Evolutionary conservation across 805 yeast species (phyloP).

Genomic region (Zygotorulaspora florentina): DNA sequence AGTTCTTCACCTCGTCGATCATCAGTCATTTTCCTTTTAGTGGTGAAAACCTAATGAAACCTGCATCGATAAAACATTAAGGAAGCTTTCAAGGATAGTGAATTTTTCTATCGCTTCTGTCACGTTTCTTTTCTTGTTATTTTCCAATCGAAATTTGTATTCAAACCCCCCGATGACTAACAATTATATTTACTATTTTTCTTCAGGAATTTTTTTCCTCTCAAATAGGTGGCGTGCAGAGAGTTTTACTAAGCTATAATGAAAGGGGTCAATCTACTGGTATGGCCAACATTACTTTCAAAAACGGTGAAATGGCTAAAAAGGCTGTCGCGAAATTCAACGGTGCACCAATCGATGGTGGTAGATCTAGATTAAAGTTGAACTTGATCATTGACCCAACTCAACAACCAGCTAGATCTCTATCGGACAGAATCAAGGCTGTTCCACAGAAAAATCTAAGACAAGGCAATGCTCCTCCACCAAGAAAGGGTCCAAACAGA

Average conservation of each 20-base stretch:
- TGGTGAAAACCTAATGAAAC: slow-evolving; percentile 6
- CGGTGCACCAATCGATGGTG: slow-evolving; percentile 91
- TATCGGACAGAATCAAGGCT: slow-evolving; percentile 68
- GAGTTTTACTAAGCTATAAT: slow-evolving; percentile 71
- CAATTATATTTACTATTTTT: slow-evolving; percentile 17
- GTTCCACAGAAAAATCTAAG: slow-evolving; percentile 19
- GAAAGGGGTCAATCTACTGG: slow-evolving; percentile 89
- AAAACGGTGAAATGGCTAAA: slow-evolving; percentile 61
- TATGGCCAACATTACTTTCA: slow-evolving; percentile 81
- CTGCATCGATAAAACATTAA: slow-evolving; percentile 1
- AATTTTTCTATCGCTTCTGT: slow-evolving; percentile 2
- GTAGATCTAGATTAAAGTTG: slow-evolving; percentile 66
- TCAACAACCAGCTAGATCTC: slow-evolving; percentile 48
- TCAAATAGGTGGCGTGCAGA: slow-evolving; percentile 80
- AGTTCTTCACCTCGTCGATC: background rate
- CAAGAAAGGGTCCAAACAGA: slow-evolving; percentile 33
- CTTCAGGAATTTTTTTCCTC: slow-evolving; percentile 79
- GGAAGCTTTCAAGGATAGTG: background rate
- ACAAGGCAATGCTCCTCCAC: slow-evolving; percentile 10
- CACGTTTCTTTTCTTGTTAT: slow-evolving; percentile 3
- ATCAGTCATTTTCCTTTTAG: background rate
- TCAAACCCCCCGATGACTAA: slow-evolving; percentile 11
- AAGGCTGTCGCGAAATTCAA: slow-evolving; percentile 79
- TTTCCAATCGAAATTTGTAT: background rate
- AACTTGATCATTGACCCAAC: slow-evolving; percentile 86